Evolutionary conservation across 2,329 filamentous ascomycete genomes (phyloP), one percentile per base, ranked within the genome.

Genomic region (Penicillium sp.): DNA sequence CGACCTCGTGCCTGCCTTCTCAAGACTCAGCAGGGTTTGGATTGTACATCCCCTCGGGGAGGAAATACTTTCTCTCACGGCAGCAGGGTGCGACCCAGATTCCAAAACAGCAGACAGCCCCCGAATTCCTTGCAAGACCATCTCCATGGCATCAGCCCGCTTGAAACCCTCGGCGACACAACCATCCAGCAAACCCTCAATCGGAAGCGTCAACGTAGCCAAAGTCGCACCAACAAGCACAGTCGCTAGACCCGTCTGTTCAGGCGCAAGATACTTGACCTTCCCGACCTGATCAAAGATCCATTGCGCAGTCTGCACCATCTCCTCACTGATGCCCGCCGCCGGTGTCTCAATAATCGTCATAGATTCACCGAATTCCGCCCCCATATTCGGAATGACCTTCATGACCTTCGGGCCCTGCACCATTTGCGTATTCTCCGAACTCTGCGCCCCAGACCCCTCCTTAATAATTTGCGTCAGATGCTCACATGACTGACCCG

Each of bases 21-120:
- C 83, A 16, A 87, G 70, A 16, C 82, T 80, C 63, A 85, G 67
- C 54, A 87, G 66, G 0, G 83, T 83, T 22, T 81, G 82, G 57
- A 86, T 84, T 1, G 84, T 87, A 68, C 83, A 86, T 0, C 84
- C 84, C 18, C 82, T 81, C 0, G 84, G 84, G 9, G 83, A 85
- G 13, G 77, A 80, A 2, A 86, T 82, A 71, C 83, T 85, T 61
- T 87, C 84, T 57, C 81, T 75, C 46, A 87, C 66, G 42, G 84
- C 70, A 5, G 83, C 83, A 1, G 84, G 84, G 70, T 87, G 84
- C 65, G 84, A 81, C 3, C 83, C 83, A 49, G 76, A 76, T 48
- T 82, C 72, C 39, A 88, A 75, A 67, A 88, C 68, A 0, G 77
- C 81, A 9, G 82, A 79, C 0, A 83, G 81, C 4, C 84, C 84